Evolutionary conservation across 2,329 filamentous ascomycete species (phyloP), one percentile per base, ranked within the genome.

Genomic region (Epichloe amarillans): DNA sequence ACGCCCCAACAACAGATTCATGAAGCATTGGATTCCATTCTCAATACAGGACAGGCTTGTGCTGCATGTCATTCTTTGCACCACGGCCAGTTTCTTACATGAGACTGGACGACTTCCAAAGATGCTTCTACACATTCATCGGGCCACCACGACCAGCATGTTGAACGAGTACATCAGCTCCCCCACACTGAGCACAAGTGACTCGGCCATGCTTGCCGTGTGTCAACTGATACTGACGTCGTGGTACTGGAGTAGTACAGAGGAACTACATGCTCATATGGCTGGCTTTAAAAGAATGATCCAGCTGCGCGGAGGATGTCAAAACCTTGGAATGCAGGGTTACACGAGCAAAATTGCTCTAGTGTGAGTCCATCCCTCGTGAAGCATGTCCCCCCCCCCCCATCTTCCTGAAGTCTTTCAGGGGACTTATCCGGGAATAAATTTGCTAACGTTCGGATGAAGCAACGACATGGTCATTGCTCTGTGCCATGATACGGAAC

Each of bases 161-260:
- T 64, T 78, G 35, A 76, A 76, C 54, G 65, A 71, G 40, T 70
- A 73, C 40, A 66, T 78, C 15, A 62, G 62, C 38, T 60, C 65
- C 17, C 17, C 64, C 3, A 57, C 59, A 2, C 58, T 63, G 17
- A 61, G 65, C n/a, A 67, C 68, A 0, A 70, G 64, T 49, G 73
- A 76, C 54, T 66, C 69, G 35, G 67, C 70, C 4, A 69, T 77
- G 39, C 67, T 73, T 5, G 72, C 66, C 3, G 72, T 76, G 5
- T 61, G 71, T 1, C 74, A 76, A 57, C 66, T 77, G 53, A 66
- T 74, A 21, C 60, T 74, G 23, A 69, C 74, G 44, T 75, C 76
- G 52, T 79, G 75, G 75, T 76, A 75, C 56, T 76, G 73, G 73
- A 73, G 73, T 5, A 69, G 68, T 26, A 68, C 66, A 0, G 58